Base-by-base conservation (phyloP, 2,329 filamentous ascomycete genomes). In the Paracorniculantispora psalliotae region DNA sequence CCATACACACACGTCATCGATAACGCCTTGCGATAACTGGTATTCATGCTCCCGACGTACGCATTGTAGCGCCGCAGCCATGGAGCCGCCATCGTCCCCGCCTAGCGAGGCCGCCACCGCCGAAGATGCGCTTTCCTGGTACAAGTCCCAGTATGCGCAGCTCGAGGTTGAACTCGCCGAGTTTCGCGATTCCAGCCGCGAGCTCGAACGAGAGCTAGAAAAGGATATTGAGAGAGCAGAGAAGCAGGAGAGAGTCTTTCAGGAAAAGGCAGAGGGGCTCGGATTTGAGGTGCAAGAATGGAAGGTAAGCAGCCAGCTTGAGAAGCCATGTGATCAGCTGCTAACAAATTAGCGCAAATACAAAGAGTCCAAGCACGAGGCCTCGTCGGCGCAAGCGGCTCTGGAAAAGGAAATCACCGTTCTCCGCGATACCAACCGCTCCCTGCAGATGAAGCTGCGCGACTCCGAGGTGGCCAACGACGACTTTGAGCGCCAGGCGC, bases 391-490 rank as follows among this genome's bases (percentile, higher is more conserved):
- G 58, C 94, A 97, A 70, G 92, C 88, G 69, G 79, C 81, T 4
- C 82, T 99, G 56, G 92, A 99, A 75, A 97, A 97, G 75, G 94
- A 99, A 74, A 92, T 99, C 67, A 99, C 94, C 7, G 88, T 84
- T 9, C 81, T 99, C 67, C 89, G 94, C 69, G 92, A 99, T 65
- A 74, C 86, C 51, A 96, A 92, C 73, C 82, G 94, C 64, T 87
- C 88, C 3, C 76, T 97, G 62, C 89, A 94, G 68, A 79, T 96
- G 63, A 90, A 84, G 73, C 79, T 99, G 60, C 88, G 94, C 65
- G 94, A 99, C 72, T 96, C 93, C 67, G 94, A 99, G 75, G 94
- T 99, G 58, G 91, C 90, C 71, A 99, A 97, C 76, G 94, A 99
- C 79, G 94, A 99, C 74, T 97, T 93, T 71, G 94, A 99, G 78